These are phyloP conservation scores for Melanopsichium pennsylvanicum DNA, from an alignment of 1,284 basidiomycete species.

Conservation along the genomic window DNA sequence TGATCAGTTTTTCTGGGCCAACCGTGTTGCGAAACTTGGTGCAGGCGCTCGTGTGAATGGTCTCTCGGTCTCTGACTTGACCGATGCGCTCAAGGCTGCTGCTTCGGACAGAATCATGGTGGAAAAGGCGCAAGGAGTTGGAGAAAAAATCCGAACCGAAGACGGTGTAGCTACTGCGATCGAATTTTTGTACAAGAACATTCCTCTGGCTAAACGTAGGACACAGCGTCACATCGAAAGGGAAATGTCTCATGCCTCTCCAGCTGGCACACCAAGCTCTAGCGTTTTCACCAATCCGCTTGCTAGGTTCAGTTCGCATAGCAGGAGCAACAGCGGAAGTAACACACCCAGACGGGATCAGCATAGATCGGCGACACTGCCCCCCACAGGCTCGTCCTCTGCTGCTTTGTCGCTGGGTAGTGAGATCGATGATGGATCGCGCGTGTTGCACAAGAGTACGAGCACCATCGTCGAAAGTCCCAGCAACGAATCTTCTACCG, in stretches of 20 bases:
- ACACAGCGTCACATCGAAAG: conserved; percentile 29
- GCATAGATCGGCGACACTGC: conserved; percentile 12
- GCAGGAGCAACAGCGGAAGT: not conserved
- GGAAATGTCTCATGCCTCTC: conserved; percentile 9
- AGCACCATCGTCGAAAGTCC: conserved; percentile 15
- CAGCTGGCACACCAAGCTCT: not conserved
- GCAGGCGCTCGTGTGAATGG: conserved; percentile 48
- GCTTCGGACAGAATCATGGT: conserved; percentile 52
- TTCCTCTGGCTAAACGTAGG: conserved; percentile 27
- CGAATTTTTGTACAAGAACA: conserved; percentile 52
- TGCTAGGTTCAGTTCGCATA: conserved; percentile 8
- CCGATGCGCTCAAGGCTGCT: conserved; percentile 44
- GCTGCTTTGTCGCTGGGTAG: not conserved
- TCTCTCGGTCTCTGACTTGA: conserved; percentile 27
- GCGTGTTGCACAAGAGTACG: not conserved
- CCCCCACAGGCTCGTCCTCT: not conserved
- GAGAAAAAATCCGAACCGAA: conserved; percentile 53
- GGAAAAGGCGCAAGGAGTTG: conserved; percentile 55
- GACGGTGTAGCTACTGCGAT: conserved; percentile 55
- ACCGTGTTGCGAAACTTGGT: conserved; percentile 52
- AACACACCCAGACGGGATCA: not conserved
- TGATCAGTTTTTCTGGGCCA: conserved; percentile 63
- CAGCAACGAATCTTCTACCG: not conserved
- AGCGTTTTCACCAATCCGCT: conserved; percentile 9
- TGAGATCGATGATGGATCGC: not conserved